These are phyloP conservation scores for Fusarium devonianum DNA, from an alignment of 2,329 filamentous ascomycete species.

Conservation along the genomic window DNA sequence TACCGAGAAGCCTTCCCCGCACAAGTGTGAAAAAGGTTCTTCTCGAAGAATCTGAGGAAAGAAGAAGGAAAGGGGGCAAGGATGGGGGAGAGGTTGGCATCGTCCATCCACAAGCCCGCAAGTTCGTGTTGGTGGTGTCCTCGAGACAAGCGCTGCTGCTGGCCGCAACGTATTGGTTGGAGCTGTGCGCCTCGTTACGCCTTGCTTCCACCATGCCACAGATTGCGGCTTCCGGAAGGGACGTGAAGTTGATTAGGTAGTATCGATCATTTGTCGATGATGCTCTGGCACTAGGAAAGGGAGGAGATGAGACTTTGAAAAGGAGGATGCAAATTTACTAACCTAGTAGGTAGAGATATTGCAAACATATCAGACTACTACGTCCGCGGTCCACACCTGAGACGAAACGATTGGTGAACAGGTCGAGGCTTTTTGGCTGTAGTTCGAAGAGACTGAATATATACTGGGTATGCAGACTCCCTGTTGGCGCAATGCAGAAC, in stretches of 20 bases:
- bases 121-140: conserved; percentile 34
- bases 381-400: conserved; percentile 8
- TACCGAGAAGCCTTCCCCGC: too few relatives aligned
- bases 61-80: not conserved
- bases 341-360: too few relatives aligned
- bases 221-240: conserved; percentile 2
- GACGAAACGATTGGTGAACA: too few relatives aligned
- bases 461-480: too few relatives aligned
- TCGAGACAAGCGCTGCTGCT: conserved; percentile 8
- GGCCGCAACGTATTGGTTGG: conserved; percentile 7
- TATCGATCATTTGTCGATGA: not conserved
- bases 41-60: conserved; percentile 36
- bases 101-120: not conserved
- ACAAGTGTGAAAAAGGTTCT: conserved; percentile 7
- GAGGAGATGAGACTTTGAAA: not conserved
- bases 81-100: not conserved
- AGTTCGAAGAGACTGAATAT: too few relatives aligned
- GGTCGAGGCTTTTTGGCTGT: too few relatives aligned
- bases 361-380: too few relatives aligned
- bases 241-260: not conserved
- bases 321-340: not conserved
- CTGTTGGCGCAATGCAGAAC: too few relatives aligned
- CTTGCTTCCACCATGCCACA: not conserved
- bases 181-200: conserved; percentile 8
- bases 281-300: not conserved